Conservation (phyloP, 768 basidiomycete species). For the Collybia sp. region DNA sequence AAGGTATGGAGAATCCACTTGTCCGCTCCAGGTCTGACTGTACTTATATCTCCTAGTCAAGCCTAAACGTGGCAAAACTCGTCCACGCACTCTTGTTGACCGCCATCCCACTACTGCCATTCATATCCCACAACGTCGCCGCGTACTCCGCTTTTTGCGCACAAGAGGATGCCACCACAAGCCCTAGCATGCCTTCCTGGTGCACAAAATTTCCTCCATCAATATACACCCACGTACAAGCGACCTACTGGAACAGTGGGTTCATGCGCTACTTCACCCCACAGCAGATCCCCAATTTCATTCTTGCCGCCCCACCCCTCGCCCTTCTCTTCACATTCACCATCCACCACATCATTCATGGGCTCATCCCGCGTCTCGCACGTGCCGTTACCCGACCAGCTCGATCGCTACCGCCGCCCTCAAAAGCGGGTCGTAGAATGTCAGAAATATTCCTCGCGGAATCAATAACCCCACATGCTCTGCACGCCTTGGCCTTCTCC, state of each 20-base stretch:
- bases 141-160: slow-evolving; percentile 70
- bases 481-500: slow-evolving; percentile 67
- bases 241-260: slow-evolving; percentile 82
- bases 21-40: slow-evolving; percentile 1
- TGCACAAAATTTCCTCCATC: slow-evolving; percentile 58
- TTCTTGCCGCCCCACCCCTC: slow-evolving; percentile 73
- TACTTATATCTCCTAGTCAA: slow-evolving; percentile 24
- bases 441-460: slow-evolving; percentile 25
- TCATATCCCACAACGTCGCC: slow-evolving; percentile 62
- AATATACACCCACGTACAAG: slow-evolving; percentile 81
- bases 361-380: slow-evolving; percentile 5
- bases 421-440: too few species aligned
- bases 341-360: slow-evolving; percentile 22
- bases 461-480: slow-evolving; percentile 60
- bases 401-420: slow-evolving; percentile 13
- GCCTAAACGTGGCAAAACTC: slow-evolving; percentile 19
- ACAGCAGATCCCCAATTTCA: slow-evolving; percentile 83
- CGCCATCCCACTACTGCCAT: slow-evolving; percentile 54
- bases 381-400: neutral
- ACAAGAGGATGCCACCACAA: slow-evolving; percentile 1
- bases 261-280: slow-evolving; percentile 84
- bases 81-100: slow-evolving; percentile 34
- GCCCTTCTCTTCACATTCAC: slow-evolving; percentile 41
- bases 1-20: slow-evolving; percentile 22
- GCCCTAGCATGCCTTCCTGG: slow-evolving; percentile 48